Evolutionary conservation across 1,139 yeast species (phyloP), one percentile per base, ranked within the genome.

Genomic region (Suhomyces taliae): DNA sequence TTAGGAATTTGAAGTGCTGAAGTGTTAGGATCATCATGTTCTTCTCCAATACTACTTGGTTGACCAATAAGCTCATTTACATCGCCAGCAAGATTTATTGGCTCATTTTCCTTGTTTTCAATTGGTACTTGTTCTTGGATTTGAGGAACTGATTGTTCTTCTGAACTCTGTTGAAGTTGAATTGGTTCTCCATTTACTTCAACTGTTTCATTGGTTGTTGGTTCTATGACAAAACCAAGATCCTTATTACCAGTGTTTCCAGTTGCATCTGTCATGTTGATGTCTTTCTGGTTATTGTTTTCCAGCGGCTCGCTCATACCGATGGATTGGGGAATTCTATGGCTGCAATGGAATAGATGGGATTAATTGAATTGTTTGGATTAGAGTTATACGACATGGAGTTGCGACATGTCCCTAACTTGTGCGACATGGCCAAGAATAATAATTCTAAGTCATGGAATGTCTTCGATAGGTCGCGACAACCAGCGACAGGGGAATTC

Each of bases 1-100:
- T 43, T 34, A 19, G 53, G 44, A 39, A 44, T 39, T 26, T 52
- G 51, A 14, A 48, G 40, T 4, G 40, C 33, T n/a, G 60, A 56
- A 8, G 60, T 55, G 36, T 58, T 56, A 4, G 61, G 58, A 12
- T 57, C 60, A 14, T 52, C 50, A 11, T 44, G 38, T 7, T 36
- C 42, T 35, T 33, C 36, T 10, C 24, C 32, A 29, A 29, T 29
- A 29, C 32, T 29, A 29, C 32, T 29, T 29, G 32, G 32, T 29
- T 29, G 32, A 11, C 11, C 32, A 6, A 29, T 11, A 9, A 11
- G 7, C n/a, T 9, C 32, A 7, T 9, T 9, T 6, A 9, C 32
- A 5, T 29, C 32, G 9, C 32, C 32, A 29, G 32, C 11, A 6
- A 11, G 9, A 9, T 9, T 11, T 29, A 29, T 29, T 9, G 32